Percentiles rank a stretch among this genome's conserved stretches.
These are phyloP conservation scores for Xylaria sp. DNA, from an alignment of 2,329 filamentous ascomycete species.

Conservation along the genomic window DNA sequence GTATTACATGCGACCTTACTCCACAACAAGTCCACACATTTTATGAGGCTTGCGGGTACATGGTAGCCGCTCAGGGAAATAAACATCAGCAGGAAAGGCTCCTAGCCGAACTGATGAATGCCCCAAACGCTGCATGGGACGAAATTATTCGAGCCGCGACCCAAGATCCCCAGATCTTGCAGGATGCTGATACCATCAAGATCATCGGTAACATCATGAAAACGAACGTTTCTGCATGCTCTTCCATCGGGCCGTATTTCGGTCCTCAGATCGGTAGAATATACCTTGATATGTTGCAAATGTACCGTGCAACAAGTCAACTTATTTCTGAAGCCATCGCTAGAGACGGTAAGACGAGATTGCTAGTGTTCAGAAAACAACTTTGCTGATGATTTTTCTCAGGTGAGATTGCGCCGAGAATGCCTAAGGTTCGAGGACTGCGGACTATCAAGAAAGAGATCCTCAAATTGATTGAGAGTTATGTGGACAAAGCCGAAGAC, in stretches of 20 bases:
- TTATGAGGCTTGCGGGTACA: constrained; percentile 98
- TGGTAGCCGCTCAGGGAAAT: constrained; percentile 97
- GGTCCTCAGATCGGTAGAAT: constrained; percentile 97
- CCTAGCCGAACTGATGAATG: constrained; percentile 88
- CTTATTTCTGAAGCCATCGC: constrained; percentile 93
- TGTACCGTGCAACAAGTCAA: constrained; percentile 97
- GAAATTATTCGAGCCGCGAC: constrained; percentile 90
- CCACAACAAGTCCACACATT: constrained; percentile 99
- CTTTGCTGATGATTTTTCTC: constrained; percentile 44
- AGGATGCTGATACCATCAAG: constrained; percentile 95
- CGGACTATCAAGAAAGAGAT: constrained; percentile 99
- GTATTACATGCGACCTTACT: constrained; percentile 92
- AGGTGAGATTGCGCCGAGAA: constrained; percentile 94
- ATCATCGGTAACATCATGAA: constrained; percentile 99
- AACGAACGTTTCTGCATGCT: constrained; percentile 98
- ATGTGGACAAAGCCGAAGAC: constrained; percentile 97
- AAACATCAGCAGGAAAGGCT: constrained; percentile 91
- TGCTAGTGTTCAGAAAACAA: neutral
- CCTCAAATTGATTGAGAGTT: constrained; percentile 95
- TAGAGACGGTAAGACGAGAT: constrained; percentile 68
- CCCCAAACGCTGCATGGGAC: constrained; percentile 95
- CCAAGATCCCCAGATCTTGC: constrained; percentile 81
- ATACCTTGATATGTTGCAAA: constrained; percentile 97
- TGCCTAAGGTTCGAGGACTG: constrained; percentile 92
- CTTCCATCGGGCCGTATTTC: constrained; percentile 95